Percentiles rank a stretch among this genome's conserved stretches.
These are phyloP conservation scores for Lodderomyces parapsilosis DNA, from an alignment of 1,139 yeast species.

Conservation along the genomic window DNA sequence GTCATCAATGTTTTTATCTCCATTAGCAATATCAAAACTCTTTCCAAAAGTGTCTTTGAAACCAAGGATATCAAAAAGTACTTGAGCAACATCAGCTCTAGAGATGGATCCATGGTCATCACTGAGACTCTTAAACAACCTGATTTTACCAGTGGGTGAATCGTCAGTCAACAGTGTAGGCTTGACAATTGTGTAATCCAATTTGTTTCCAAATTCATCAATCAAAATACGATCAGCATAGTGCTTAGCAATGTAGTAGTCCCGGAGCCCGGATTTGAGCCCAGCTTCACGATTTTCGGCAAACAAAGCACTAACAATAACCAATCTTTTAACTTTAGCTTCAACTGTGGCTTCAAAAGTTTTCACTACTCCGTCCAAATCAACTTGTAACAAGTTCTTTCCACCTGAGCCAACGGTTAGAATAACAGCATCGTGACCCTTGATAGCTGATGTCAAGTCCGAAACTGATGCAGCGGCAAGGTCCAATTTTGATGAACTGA, in stretches of 20 bases:
- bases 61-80: constrained; percentile 22
- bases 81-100: constrained; percentile 33
- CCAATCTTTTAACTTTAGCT: constrained; percentile 46
- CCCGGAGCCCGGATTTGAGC: constrained; percentile 25
- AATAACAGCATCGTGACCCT: constrained; percentile 56
- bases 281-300: constrained; percentile 48
- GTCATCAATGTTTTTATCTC: constrained; percentile 14
- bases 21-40: constrained; percentile 26
- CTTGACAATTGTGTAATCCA: constrained; percentile 53
- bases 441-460: constrained; percentile 36
- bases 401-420: constrained; percentile 69
- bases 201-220: constrained; percentile 27
- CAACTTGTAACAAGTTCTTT: constrained; percentile 51
- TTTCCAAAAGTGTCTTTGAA: constrained; percentile 26
- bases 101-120: constrained; percentile 20
- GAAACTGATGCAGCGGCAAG: constrained; percentile 31
- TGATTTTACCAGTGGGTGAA: constrained; percentile 37
- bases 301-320: constrained; percentile 57
- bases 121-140: constrained; percentile 14
- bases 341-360: constrained; percentile 53
- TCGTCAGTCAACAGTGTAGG: constrained; percentile 47
- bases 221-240: constrained; percentile 53
- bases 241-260: constrained; percentile 54
- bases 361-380: constrained; percentile 62
- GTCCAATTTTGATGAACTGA: constrained; percentile 38